Evolutionary conservation across 2,329 filamentous ascomycete species (phyloP).

Genomic region (Myriosclerotinia scirpicola): DNA sequence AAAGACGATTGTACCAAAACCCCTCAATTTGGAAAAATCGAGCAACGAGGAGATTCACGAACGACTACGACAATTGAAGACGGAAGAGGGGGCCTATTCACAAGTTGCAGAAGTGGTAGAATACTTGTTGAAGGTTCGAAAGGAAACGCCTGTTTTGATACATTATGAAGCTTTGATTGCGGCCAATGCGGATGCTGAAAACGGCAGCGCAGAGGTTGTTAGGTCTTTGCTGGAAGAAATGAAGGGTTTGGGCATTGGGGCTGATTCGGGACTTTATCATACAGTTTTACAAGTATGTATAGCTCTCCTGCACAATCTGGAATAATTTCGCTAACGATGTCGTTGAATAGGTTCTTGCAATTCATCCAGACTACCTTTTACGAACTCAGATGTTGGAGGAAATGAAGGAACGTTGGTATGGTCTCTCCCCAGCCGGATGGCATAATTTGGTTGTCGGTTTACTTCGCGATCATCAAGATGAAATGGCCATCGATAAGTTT

Average conservation of each 20-base stretch:
- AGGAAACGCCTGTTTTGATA: slow-evolving; percentile 54
- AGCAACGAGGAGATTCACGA: slow-evolving; percentile 46
- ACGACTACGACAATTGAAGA: slow-evolving; percentile 46
- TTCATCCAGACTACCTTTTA: slow-evolving; percentile 83
- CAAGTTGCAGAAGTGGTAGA: slow-evolving; percentile 51
- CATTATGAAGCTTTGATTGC: slow-evolving; percentile 76
- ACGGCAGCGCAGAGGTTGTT: slow-evolving; percentile 67
- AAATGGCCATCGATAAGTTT: slow-evolving; percentile 72
- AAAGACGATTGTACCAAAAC: background rate
- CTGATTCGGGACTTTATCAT: slow-evolving; percentile 69
- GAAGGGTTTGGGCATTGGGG: slow-evolving; percentile 57
- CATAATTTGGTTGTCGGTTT: slow-evolving; percentile 71
- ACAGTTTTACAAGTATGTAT: slow-evolving; percentile 62
- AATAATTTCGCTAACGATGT: background rate
- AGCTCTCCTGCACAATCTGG: slow-evolving; percentile 6
- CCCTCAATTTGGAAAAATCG: background rate
- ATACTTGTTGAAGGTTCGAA: slow-evolving; percentile 57
- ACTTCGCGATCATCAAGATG: slow-evolving; percentile 78
- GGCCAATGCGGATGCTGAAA: slow-evolving; percentile 61
- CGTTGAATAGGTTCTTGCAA: slow-evolving; percentile 60
- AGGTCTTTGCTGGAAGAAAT: slow-evolving; percentile 70
- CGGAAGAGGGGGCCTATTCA: slow-evolving; percentile 43
- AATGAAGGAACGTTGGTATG: slow-evolving; percentile 73
- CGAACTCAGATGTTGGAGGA: slow-evolving; percentile 69
- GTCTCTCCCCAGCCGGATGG: slow-evolving; percentile 59